Evolutionary conservation across 805 yeast genomes (phyloP).

Genomic region (Suhomyces vadensis): DNA sequence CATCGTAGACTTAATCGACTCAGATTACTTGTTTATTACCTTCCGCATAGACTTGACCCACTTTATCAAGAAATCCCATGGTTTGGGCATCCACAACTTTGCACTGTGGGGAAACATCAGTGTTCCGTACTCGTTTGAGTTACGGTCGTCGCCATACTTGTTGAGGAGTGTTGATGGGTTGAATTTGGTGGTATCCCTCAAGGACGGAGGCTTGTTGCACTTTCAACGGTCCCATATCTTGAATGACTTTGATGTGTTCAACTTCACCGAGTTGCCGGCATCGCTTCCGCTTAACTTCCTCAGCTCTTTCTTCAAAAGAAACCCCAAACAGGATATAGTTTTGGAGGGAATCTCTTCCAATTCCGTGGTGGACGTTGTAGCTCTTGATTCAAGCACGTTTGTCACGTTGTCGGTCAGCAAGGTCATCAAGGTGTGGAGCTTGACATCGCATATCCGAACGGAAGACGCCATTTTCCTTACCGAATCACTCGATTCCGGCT

Average conservation of each 20-base stretch:
- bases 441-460: slow-evolving; percentile 34
- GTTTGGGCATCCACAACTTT: slow-evolving; percentile 30
- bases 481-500: slow-evolving; percentile 13
- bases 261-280: slow-evolving; percentile 53
- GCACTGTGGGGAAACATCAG: slow-evolving; percentile 66
- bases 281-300: slow-evolving; percentile 32
- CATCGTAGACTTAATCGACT: slow-evolving; percentile 56
- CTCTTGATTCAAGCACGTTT: slow-evolving; percentile 36
- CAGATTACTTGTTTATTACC: slow-evolving; percentile 53
- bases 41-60: slow-evolving; percentile 43
- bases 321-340: slow-evolving; percentile 18
- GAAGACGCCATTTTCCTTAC: slow-evolving; percentile 17
- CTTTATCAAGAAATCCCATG: slow-evolving; percentile 29
- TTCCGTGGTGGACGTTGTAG: slow-evolving; percentile 44
- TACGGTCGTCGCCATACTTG: slow-evolving; percentile 50
- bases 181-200: slow-evolving; percentile 57
- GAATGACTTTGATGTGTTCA: slow-evolving; percentile 39
- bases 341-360: slow-evolving; percentile 41
- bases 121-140: slow-evolving; percentile 60
- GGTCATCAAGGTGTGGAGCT: slow-evolving; percentile 60
- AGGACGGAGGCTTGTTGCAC: slow-evolving; percentile 77
- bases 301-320: slow-evolving; percentile 20
- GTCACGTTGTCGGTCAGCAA: slow-evolving; percentile 58
- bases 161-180: slow-evolving; percentile 47
- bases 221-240: slow-evolving; percentile 37